These are phyloP conservation scores for Daldinia bambusicola DNA, from an alignment of 495 filamentous ascomycete species.

Conservation along the genomic window DNA sequence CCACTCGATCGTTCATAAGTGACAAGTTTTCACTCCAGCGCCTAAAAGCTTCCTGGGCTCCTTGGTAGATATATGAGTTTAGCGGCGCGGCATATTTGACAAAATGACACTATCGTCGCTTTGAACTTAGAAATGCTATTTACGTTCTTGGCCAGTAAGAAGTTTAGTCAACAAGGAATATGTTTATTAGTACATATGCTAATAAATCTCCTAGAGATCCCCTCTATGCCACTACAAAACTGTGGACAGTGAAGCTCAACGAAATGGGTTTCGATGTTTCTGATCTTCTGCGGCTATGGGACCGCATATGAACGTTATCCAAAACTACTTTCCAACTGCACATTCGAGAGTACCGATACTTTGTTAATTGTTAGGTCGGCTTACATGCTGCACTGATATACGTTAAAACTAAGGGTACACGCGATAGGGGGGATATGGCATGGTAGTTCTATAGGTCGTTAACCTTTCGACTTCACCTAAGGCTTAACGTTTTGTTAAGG, in stretches of 20 bases:
- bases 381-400: neutral
- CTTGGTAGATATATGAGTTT: neutral
- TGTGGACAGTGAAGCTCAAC: neutral
- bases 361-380: neutral
- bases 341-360: neutral
- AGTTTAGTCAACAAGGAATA: neutral
- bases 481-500: neutral
- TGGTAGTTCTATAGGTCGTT: neutral
- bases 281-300: neutral
- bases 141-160: neutral
- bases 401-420: neutral
- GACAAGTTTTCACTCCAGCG: neutral
- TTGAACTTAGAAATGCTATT: neutral
- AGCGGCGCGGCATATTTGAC: neutral
- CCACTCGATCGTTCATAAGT: slow-evolving; percentile 8
- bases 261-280: neutral
- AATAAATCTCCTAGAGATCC: neutral
- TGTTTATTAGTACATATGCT: neutral
- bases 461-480: neutral
- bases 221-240: neutral
- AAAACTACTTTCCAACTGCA: neutral
- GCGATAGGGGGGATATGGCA: neutral
- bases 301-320: neutral
- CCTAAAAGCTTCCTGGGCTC: neutral
- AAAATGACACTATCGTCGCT: neutral